A percentile compares a stretch with the other conserved stretches of the same genome.
phyloP scores from a whole-genome alignment of 2,329 filamentous ascomycete genomes.

The Hymenoscyphus linearis region DNA sequence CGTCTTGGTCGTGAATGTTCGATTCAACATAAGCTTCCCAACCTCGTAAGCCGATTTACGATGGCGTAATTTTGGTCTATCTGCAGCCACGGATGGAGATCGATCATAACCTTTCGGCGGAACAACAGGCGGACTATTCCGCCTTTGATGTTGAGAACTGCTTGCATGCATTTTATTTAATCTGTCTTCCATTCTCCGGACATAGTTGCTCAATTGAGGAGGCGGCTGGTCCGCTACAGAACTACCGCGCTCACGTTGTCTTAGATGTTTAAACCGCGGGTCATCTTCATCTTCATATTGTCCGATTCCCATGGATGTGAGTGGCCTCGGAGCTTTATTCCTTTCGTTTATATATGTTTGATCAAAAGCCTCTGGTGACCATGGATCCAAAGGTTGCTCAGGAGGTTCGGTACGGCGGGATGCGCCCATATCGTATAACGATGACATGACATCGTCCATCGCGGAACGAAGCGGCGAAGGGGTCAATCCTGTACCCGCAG shows the following conservation, averaged over 20 bases:
- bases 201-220: slow-evolving; percentile 77
- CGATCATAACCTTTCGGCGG: slow-evolving; percentile 48
- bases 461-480: slow-evolving; percentile 89
- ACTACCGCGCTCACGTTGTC: slow-evolving; percentile 18
- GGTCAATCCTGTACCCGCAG: slow-evolving; percentile 63
- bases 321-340: slow-evolving; percentile 45
- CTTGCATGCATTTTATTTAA: slow-evolving; percentile 39
- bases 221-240: slow-evolving; percentile 49
- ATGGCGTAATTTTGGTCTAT: slow-evolving; percentile 46
- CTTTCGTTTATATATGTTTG: slow-evolving; percentile 31
- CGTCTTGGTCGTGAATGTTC: slow-evolving; percentile 86
- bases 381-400: slow-evolving; percentile 61
- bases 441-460: slow-evolving; percentile 98
- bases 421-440: slow-evolving; percentile 78
- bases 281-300: slow-evolving; percentile 47
- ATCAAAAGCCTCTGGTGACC: slow-evolving; percentile 87
- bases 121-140: slow-evolving; percentile 21
- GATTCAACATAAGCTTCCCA: slow-evolving; percentile 60
- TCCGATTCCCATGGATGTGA: slow-evolving; percentile 69
- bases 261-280: slow-evolving; percentile 16
- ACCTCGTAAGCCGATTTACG: slow-evolving; percentile 78
- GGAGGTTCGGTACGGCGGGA: slow-evolving; percentile 50
- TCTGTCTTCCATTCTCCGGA: slow-evolving; percentile 85
- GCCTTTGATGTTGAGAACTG: slow-evolving; percentile 15
- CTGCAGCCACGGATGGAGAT: slow-evolving; percentile 52